Conservation (phyloP, 345 rosid genomes). For the Eucalyptus rudis region DNA sequence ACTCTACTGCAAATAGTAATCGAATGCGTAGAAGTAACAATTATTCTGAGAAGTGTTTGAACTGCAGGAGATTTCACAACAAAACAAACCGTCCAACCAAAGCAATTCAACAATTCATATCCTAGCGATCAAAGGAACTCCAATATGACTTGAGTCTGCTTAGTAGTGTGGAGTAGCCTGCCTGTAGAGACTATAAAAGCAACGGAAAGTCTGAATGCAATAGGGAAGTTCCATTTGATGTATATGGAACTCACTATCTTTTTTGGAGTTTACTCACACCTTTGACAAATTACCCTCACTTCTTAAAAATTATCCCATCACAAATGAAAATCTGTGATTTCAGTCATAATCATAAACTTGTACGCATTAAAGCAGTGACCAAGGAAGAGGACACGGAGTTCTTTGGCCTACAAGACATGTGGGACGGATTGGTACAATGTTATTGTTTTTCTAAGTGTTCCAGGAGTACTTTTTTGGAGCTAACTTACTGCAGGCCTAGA, state of each 20-base stretch:
- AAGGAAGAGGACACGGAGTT: background rate
- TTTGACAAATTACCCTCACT: background rate
- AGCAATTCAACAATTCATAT: background rate
- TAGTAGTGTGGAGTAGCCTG: background rate
- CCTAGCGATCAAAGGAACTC: background rate
- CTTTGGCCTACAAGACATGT: background rate
- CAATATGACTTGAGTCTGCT: background rate
- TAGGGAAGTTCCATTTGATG: too few species aligned
- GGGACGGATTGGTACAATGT: background rate
- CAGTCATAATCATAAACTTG: background rate
- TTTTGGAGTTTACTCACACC: background rate
- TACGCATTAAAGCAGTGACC: rapidly evolving
- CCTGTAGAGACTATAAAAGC: background rate
- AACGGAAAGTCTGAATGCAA: too few species aligned
- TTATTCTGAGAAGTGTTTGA: background rate
- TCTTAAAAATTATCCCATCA: background rate
- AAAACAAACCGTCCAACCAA: background rate
- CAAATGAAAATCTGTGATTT: background rate
- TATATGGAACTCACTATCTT: rapidly evolving
- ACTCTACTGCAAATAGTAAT: background rate
- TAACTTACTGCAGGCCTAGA: background rate
- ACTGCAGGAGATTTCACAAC: background rate
- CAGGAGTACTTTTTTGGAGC: background rate
- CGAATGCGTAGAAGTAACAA: background rate
- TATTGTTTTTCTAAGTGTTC: rapidly evolving